These are phyloP conservation scores for Pythium monospermum DNA, from an alignment of 352 stramenopile species.

Conservation along the genomic window DNA sequence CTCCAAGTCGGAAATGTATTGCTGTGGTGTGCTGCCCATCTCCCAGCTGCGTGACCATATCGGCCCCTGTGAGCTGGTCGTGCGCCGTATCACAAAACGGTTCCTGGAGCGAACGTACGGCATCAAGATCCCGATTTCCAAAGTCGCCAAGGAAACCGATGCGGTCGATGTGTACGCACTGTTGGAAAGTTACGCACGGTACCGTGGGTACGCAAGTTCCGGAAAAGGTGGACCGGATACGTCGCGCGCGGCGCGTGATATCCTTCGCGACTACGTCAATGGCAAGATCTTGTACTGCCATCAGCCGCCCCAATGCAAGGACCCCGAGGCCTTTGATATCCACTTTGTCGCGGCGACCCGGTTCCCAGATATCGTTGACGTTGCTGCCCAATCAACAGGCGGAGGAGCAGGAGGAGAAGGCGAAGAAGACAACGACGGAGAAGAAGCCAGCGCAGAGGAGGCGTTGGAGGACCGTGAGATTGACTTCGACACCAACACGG, in stretches of 20 bases:
- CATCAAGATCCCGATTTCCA: conserved; percentile 86
- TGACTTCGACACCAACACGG: conserved; percentile 66
- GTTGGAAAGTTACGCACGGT: conserved; percentile 69
- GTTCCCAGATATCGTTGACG: conserved; percentile 44
- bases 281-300: conserved; percentile 97
- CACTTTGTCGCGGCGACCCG: conserved; percentile 49
- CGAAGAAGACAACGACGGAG: conserved; percentile 12
- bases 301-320: conserved; percentile 74
- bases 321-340: conserved; percentile 69
- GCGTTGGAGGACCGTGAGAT: conserved; percentile 29
- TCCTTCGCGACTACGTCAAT: conserved; percentile 98
- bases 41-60: conserved; percentile 97
- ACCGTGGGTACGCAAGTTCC: conserved; percentile 90
- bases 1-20: conserved; percentile 98
- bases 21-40: conserved; percentile 97
- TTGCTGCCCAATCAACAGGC: conserved; percentile 10
- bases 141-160: conserved; percentile 66
- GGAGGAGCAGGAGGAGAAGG: conserved; percentile 1
- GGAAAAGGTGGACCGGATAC: conserved; percentile 94
- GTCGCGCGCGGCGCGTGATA: conserved; percentile 90
- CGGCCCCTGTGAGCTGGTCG: conserved; percentile 93
- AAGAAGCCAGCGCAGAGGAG: conserved; percentile 14
- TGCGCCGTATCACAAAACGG: conserved; percentile 91
- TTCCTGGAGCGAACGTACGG: conserved; percentile 97
- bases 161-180: conserved; percentile 76